Evolutionary conservation across 495 filamentous ascomycete genomes (phyloP).

Genomic region (Penicillium steckii): DNA sequence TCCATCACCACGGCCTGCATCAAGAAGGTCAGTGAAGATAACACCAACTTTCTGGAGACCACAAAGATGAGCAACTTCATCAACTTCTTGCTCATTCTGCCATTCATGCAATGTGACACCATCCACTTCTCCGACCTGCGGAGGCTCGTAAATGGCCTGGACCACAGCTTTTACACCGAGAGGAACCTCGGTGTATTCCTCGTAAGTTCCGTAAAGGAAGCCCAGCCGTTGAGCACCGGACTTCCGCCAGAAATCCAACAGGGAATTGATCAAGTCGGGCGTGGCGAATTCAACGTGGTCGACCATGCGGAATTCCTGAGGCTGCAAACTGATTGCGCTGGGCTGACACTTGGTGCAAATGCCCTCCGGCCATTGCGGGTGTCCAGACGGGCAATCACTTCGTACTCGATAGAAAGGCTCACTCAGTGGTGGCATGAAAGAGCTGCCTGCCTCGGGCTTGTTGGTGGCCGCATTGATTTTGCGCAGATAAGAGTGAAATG

Average conservation of each 20-base stretch:
- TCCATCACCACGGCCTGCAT: constrained; percentile 76
- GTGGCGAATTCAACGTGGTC: constrained; percentile 97
- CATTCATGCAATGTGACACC: constrained; percentile 85
- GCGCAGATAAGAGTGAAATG: constrained; percentile 90
- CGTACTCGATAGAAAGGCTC: constrained; percentile 93
- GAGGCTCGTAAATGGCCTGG: constrained; percentile 96
- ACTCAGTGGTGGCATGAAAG: constrained; percentile 92
- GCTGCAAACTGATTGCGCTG: constrained; percentile 92
- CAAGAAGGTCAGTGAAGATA: constrained; percentile 91
- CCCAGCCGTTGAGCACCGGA: constrained; percentile 79
- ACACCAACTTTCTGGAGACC: constrained; percentile 89
- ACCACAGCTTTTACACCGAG: constrained; percentile 95
- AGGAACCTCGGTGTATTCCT: constrained; percentile 89
- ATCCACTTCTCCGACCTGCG: constrained; percentile 87
- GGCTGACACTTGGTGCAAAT: constrained; percentile 99
- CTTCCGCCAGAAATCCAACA: constrained; percentile 87
- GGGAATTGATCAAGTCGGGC: constrained; percentile 74
- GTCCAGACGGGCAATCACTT: constrained; percentile 86
- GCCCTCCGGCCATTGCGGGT: constrained; percentile 92
- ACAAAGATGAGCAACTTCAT: constrained; percentile 79
- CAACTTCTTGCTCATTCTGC: constrained; percentile 80
- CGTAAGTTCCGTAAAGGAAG: constrained; percentile 87
- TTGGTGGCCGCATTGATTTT: constrained; percentile 97
- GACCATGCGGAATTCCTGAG: constrained; percentile 94
- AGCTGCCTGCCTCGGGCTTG: constrained; percentile 84